These are phyloP conservation scores for Lolium rigidum DNA, from an alignment of 176 grass and related monocot genomes.

Conservation along the genomic window DNA sequence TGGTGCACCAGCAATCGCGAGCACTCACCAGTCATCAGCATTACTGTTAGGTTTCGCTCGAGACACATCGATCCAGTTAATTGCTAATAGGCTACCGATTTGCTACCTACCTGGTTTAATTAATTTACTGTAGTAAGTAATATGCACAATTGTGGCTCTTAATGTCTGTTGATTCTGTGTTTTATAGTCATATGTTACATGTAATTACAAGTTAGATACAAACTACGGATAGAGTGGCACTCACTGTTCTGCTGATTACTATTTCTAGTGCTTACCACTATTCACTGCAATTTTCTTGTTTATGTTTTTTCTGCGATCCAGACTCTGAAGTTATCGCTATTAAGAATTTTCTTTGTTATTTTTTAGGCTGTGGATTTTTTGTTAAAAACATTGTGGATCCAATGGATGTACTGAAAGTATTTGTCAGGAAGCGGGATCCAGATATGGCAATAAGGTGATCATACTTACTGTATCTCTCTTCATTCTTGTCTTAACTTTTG, in stretches of 20 bases:
- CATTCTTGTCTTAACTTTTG: conserved; percentile 20
- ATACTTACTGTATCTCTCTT: conserved; percentile 40
- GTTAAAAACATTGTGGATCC: conserved; percentile 78
- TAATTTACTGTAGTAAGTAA: background rate
- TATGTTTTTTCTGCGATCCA: background rate
- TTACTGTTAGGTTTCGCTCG: conserved; percentile 15
- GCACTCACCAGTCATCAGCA: background rate
- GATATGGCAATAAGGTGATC: conserved; percentile 76
- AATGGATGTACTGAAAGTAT: conserved; percentile 83
- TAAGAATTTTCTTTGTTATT: conserved; percentile 37
- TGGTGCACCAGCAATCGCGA: background rate
- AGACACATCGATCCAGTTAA: background rate
- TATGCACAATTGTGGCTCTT: background rate
- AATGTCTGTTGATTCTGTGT: conserved; percentile 27
- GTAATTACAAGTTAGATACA: conserved; percentile 9
- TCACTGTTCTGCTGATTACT: conserved; percentile 14
- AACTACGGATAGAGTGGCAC: conserved; percentile 3
- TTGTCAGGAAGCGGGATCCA: conserved; percentile 63
- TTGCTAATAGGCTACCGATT: background rate
- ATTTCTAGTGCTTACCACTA: background rate
- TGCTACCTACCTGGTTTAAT: conserved; percentile 5
- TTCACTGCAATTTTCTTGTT: conserved; percentile 28
- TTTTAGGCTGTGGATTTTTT: conserved; percentile 73
- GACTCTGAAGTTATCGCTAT: background rate
- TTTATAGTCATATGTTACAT: conserved; percentile 19